A percentile compares a stretch with the other conserved stretches of the same genome.
Evolutionary conservation across 2,329 filamentous ascomycete species (phyloP).

Genomic region (Ophiostoma sp.): DNA sequence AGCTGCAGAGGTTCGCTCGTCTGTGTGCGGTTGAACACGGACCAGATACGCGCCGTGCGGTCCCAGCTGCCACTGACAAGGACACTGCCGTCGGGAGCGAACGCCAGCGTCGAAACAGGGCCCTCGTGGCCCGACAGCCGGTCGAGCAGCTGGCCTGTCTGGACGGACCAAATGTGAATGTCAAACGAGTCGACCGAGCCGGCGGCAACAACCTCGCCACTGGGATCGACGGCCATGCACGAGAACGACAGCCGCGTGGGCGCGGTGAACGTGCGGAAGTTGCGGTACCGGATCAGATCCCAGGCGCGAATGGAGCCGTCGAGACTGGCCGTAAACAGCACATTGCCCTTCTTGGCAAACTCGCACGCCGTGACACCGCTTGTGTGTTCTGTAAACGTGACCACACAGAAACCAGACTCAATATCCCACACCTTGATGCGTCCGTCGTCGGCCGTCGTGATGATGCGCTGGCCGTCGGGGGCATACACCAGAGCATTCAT

Average conservation of each 20-base stretch:
- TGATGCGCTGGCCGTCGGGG: conserved; percentile 86
- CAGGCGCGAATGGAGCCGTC: conserved; percentile 94
- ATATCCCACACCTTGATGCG: conserved; percentile 99
- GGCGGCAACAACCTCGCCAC: conserved; percentile 92
- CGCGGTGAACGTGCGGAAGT: conserved; percentile 96
- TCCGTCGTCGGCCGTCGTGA: conserved; percentile 93
- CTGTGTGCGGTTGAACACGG: conserved; percentile 88
- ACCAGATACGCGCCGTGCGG: conserved; percentile 92
- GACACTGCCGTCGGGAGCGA: conserved; percentile 80
- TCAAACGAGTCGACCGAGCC: conserved; percentile 96
- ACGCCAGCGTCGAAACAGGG: conserved; percentile 83
- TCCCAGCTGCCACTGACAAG: conserved; percentile 96
- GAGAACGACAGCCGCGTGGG: conserved; percentile 90
- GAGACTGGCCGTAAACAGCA: conserved; percentile 91
- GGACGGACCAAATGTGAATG: conserved; percentile 97
- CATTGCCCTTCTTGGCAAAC: conserved; percentile 92
- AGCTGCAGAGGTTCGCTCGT: conserved; percentile 92
- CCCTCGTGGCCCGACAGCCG: conserved; percentile 90
- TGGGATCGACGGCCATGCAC: conserved; percentile 93
- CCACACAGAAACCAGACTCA: conserved; percentile 93
- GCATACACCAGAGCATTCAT: conserved; percentile 94
- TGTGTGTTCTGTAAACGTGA: conserved; percentile 96
- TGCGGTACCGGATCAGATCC: conserved; percentile 93
- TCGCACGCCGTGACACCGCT: conserved; percentile 92
- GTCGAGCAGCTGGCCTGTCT: conserved; percentile 93